phyloP scores from a whole-genome alignment of 192 early-diverging fungal species.

The Umbelopsis sp. region DNA sequence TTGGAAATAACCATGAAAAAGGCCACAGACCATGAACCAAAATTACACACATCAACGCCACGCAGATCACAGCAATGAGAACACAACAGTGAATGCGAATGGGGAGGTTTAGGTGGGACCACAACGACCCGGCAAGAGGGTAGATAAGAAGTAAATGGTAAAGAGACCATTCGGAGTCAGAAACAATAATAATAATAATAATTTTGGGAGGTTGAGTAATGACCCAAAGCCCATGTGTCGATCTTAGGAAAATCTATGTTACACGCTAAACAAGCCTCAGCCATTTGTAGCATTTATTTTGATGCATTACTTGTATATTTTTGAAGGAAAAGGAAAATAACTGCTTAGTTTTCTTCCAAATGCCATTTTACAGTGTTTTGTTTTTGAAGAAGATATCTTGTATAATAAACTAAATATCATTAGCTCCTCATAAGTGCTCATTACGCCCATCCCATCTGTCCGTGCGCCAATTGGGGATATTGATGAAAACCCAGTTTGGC shows the following conservation, averaged over 20 bases:
- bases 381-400: not conserved
- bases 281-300: not conserved
- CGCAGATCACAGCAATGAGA: constrained; percentile 13
- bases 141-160: not conserved
- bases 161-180: not conserved
- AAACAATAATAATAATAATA: not conserved
- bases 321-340: no score
- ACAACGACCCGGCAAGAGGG: not conserved
- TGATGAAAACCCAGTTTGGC: not conserved
- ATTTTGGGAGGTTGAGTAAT: not conserved
- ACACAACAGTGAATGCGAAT: no score
- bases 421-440: not conserved
- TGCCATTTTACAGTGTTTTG: not conserved
- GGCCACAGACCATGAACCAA: constrained; percentile 30
- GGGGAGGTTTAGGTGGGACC: no score
- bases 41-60: constrained; percentile 24
- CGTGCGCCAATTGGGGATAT: not conserved
- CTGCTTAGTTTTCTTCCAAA: not conserved
- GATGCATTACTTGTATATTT: no score
- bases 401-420: not conserved
- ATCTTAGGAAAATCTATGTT: not conserved
- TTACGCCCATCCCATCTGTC: not conserved
- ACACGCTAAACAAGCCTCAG: not conserved
- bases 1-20: constrained; percentile 40
- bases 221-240: constrained; percentile 18